Evolutionary conservation across 1,284 basidiomycete genomes (phyloP), one percentile per base, ranked within the genome.

Genomic region (Puccinia horiana): DNA sequence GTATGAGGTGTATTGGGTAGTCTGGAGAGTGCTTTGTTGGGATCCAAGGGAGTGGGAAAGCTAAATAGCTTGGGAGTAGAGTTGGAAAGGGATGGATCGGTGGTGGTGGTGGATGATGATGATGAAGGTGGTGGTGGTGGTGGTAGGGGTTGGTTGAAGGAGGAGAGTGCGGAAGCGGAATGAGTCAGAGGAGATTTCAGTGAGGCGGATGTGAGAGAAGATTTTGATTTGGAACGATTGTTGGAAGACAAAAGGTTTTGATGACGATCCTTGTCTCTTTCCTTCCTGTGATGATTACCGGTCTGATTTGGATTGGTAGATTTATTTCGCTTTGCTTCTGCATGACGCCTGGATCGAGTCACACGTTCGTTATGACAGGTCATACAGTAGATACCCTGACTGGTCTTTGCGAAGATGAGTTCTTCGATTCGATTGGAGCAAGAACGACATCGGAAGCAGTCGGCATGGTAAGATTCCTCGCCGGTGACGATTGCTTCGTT

Each of bases 401-500:
- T 94, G 0, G 97, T 99, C 89, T 98, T 99, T 80, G 96, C 97
- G 85, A 98, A 99, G 81, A 98, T 94, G 76, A 99, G 91, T 87
- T 99, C 96, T 87, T 98, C 96, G 85, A 99, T 99, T 83, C 94
- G 91, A 86, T 93, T 92, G 86, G 92, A 92, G 89, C 96, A 99
- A 54, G 95, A 93, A 85, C 95, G 93, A 88, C 96, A 99, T 85
- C 95, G 96, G 90, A 99, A 99, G 89, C 96, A 99, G 85, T 96
- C 93, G 2, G 96, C 96, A 87, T 99, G 96, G 86, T 98, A 99
- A 0, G 95, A 95, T 87, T 98, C 96, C 88, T 99, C 95, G 81
- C 96, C 95, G 18, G 96, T 96, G 93, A 98, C 97, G 88, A 98
- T 98, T 23, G 96, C 96, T 87, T 98, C 95, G 88, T 98, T 95